Percentiles rank a stretch among this genome's conserved stretches.
These are phyloP conservation scores for Mycogone perniciosa DNA, from an alignment of 2,329 filamentous ascomycete species.

Conservation along the genomic window DNA sequence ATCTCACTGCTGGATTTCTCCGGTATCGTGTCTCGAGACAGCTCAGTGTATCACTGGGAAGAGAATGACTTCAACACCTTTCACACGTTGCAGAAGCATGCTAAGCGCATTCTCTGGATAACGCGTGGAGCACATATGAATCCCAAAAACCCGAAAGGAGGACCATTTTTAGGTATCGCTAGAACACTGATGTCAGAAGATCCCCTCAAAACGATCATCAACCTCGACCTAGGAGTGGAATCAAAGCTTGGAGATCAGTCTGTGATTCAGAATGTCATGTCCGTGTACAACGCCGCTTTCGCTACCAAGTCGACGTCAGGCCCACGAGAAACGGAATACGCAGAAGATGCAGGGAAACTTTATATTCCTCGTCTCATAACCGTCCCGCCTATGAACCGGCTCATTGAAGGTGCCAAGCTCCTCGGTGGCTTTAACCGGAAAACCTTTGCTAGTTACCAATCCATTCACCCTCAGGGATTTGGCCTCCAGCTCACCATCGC, in stretches of 20 bases:
- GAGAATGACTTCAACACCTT: slow-evolving; percentile 35
- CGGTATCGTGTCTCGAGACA: slow-evolving; percentile 15
- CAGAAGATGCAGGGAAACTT: slow-evolving; percentile 30
- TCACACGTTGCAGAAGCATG: slow-evolving; percentile 30
- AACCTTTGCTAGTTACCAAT: slow-evolving; percentile 15
- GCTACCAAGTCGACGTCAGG: slow-evolving; percentile 8
- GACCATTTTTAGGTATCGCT: slow-evolving; percentile 40
- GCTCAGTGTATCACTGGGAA: slow-evolving; percentile 34
- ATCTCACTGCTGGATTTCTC: slow-evolving; percentile 43
- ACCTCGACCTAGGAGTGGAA: slow-evolving; percentile 33
- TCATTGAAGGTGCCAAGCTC: slow-evolving; percentile 33
- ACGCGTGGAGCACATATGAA: slow-evolving; percentile 36
- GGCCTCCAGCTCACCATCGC: slow-evolving; percentile 21
- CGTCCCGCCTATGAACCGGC: slow-evolving; percentile 33
- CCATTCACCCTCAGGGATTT: not conserved
- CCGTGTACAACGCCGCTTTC: slow-evolving; percentile 22
- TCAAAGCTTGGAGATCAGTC: slow-evolving; percentile 16
- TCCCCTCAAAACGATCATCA: slow-evolving; percentile 35
- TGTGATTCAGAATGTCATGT: slow-evolving; percentile 18
- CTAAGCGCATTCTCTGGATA: slow-evolving; percentile 42
- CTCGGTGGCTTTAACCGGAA: slow-evolving; percentile 9
- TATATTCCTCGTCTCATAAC: slow-evolving; percentile 41
- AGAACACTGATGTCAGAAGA: slow-evolving; percentile 46
- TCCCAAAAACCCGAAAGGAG: slow-evolving; percentile 28
- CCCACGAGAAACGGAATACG: slow-evolving; percentile 38